phyloP scores from a whole-genome alignment of 2,329 filamentous ascomycete genomes.

The Pyrenophora tritici-repentis region DNA sequence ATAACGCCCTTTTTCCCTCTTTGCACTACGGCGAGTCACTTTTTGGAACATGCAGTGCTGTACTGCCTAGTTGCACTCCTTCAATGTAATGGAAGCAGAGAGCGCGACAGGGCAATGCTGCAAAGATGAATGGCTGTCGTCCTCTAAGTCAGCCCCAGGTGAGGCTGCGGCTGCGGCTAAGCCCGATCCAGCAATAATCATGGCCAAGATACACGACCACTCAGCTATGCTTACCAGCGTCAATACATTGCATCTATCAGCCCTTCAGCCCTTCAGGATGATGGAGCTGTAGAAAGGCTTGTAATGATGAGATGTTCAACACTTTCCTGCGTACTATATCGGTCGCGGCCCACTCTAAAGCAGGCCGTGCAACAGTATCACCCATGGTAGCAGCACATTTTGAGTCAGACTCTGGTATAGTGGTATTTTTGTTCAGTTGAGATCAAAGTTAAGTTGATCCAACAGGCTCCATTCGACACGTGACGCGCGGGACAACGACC shows the following conservation, averaged over 20 bases:
- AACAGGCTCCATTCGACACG: no score
- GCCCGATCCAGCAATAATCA: constrained; percentile 11
- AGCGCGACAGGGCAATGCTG: no score
- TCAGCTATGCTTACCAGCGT: not conserved
- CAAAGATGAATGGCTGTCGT: no score
- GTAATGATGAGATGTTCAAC: not conserved
- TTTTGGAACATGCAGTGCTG: no score
- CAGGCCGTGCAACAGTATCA: no score
- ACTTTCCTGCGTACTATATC: not conserved
- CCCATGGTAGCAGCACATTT: no score
- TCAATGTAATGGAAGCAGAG: no score
- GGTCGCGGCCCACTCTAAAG: not conserved
- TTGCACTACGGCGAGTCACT: no score
- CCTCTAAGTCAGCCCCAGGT: not conserved
- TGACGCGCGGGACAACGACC: not conserved
- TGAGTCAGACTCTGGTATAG: no score
- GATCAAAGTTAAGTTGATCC: no score
- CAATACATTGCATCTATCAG: not conserved
- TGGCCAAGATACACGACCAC: constrained; percentile 23
- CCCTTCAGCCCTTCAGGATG: constrained; percentile 15
- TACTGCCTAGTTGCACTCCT: no score
- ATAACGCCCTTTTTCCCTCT: not conserved
- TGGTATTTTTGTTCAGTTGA: no score
- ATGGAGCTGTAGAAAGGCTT: constrained; percentile 27
- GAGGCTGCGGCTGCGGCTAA: not conserved